phyloP scores from a whole-genome alignment of 164 flowering plant genomes.

The Chimonanthus salicifolius region DNA sequence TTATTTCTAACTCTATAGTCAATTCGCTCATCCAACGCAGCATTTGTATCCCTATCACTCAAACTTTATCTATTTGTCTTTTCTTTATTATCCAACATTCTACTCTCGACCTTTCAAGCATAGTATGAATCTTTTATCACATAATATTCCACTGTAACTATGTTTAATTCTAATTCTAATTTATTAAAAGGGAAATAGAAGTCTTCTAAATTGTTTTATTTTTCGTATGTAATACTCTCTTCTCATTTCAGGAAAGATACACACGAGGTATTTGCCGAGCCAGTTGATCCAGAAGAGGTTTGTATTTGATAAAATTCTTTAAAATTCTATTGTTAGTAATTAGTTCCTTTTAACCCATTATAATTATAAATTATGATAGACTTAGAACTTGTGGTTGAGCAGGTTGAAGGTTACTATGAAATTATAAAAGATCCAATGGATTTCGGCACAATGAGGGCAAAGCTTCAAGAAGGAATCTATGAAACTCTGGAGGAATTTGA shows the following conservation, averaged over 20 bases:
- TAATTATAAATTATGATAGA: background rate
- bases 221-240: background rate
- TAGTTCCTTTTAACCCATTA: background rate
- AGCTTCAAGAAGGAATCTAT: conserved; percentile 75
- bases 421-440: conserved; percentile 84
- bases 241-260: conserved; percentile 51
- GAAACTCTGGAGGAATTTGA: conserved; percentile 54
- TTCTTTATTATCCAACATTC: too few species aligned
- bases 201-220: background rate
- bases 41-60: too few species aligned
- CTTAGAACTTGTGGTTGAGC: background rate
- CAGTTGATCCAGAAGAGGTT: conserved; percentile 73
- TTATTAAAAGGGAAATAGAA: too few species aligned
- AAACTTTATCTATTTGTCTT: too few species aligned
- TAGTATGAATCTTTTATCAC: too few species aligned
- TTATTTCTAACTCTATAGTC: too few species aligned
- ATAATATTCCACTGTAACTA: too few species aligned
- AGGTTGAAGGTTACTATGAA: conserved; percentile 71
- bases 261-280: conserved; percentile 63
- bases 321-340: background rate
- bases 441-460: conserved; percentile 80
- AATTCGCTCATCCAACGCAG: too few species aligned
- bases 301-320: conserved; percentile 11
- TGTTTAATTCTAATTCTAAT: too few species aligned
- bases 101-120: background rate